Evolutionary conservation across 352 stramenopile species (phyloP), one percentile per base, ranked within the genome.

Genomic region (Globisporangium barbulae): DNA sequence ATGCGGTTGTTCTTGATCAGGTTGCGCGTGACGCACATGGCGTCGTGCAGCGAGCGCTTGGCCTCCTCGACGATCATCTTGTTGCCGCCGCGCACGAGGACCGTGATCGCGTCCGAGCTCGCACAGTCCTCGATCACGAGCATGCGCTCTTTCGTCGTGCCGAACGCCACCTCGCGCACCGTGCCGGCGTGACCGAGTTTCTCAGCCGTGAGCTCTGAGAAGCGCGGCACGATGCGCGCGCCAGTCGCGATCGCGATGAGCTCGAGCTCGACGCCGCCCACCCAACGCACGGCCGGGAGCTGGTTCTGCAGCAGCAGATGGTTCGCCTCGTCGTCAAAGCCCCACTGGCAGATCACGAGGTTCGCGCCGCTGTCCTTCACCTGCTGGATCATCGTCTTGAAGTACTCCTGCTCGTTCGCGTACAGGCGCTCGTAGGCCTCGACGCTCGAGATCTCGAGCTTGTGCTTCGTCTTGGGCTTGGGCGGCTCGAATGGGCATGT

Each of bases 401-500:
- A 99, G 79, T 99, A 99, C 65, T 98, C 82, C 81, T 99, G 97
- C 78, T 99, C 98, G 66, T 98, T 90, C 67, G 95, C 74, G 78
- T 98, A 97, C 6, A 99, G 84, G 71, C 96, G 85, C 64, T 98
- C 90, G 75, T 99, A 99, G 9, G 96, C 97, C 71, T 99, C 97
- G 30, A 94, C 95, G 39, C 92, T 98, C 49, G 90, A 98, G 75
- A 99, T 99, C 74, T 99, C 97, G 35, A 99, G 82, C 88, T 99
- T 99, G 85, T 99, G 97, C 79, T 99, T 99, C 28, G 97, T 99
- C 83, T 99, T 99, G 56, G 98, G 97, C 87, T 99, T 99, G 31
- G 98, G 97, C 19, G 98, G 97, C 79, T 99, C 97, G 76, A 99
- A 99, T 12, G 97, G 96, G 78, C 97, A 99, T 65, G 97, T 99